Evolutionary conservation across 2,329 filamentous ascomycete species (phyloP).

Genomic region (Aspergillus tanneri): DNA sequence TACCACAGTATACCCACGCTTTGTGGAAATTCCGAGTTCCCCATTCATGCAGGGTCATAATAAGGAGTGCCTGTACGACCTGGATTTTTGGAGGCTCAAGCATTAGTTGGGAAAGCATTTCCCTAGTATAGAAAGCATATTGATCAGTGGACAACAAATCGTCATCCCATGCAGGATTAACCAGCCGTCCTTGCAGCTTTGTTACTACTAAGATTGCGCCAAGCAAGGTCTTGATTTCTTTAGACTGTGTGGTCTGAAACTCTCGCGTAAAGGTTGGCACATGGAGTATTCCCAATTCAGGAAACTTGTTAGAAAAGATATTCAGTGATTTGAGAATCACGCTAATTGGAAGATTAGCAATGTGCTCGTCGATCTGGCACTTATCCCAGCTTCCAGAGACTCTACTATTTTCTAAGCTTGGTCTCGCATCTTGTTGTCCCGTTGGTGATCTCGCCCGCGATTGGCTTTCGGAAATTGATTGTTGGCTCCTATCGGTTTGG

Average conservation of each 20-base stretch:
- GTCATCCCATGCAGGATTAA: not conserved
- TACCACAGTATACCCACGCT: conserved; percentile 4
- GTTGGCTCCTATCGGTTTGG: not conserved
- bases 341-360: not conserved
- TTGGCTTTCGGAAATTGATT: not conserved
- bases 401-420: not conserved
- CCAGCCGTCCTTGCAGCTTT: not conserved
- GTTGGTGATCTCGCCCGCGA: not conserved
- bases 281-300: conserved; percentile 2
- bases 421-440: too few relatives aligned
- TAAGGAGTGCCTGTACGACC: conserved; percentile 1
- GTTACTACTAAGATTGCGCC: not conserved
- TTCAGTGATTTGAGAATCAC: conserved; percentile 4
- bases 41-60: conserved; percentile 4
- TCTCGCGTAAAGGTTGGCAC: not conserved
- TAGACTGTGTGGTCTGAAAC: not conserved
- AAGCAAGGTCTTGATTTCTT: not conserved
- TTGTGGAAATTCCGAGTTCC: conserved; percentile 4
- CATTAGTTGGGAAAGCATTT: not conserved
- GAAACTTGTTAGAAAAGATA: conserved; percentile 6
- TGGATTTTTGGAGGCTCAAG: conserved; percentile 1
- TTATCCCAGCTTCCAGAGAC: not conserved
- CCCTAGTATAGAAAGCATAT: not conserved
- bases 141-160: not conserved
- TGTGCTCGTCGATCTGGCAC: not conserved